Conservation (phyloP, 345 rosid genomes). For the Gossypium turneri region DNA sequence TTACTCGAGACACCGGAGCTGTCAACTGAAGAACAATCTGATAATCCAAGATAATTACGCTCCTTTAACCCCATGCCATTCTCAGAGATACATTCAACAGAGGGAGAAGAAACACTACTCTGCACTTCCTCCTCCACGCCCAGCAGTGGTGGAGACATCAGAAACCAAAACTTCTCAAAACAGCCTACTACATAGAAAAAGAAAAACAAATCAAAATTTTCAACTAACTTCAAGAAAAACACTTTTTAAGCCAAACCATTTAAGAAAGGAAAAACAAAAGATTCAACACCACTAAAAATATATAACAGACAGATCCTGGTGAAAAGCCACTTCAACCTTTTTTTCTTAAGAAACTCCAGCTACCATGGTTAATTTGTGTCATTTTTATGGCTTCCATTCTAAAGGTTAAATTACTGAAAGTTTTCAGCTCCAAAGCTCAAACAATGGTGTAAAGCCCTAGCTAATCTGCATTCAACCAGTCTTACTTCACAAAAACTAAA, state of each 20-base stretch:
- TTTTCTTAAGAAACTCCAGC: background rate
- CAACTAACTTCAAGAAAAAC: background rate
- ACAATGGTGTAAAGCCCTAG: background rate
- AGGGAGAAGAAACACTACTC: conserved; percentile 44
- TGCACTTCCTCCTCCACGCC: conserved; percentile 54
- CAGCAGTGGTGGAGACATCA: conserved; percentile 67
- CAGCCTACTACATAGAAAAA: conserved; percentile 15
- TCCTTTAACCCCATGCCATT: conserved; percentile 51
- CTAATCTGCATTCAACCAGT: background rate
- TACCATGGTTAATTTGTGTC: background rate
- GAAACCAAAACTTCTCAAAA: conserved; percentile 26
- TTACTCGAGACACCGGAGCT: conserved; percentile 56
- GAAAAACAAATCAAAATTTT: conserved; percentile 12
- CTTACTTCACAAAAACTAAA: background rate
- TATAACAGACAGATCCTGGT: background rate
- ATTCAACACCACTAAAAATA: background rate
- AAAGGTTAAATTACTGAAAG: background rate
- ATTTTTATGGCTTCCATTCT: background rate
- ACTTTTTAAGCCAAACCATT: background rate
- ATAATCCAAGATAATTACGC: conserved; percentile 66
- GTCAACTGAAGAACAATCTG: conserved; percentile 78
- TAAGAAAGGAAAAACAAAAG: background rate
- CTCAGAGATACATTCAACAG: conserved; percentile 36
- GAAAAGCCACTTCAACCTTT: background rate
- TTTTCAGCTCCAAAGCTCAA: background rate